Evolutionary conservation across 306 rosid species (phyloP), one percentile per base, ranked within the genome.

Genomic region (Macrotyloma uniflorum): DNA sequence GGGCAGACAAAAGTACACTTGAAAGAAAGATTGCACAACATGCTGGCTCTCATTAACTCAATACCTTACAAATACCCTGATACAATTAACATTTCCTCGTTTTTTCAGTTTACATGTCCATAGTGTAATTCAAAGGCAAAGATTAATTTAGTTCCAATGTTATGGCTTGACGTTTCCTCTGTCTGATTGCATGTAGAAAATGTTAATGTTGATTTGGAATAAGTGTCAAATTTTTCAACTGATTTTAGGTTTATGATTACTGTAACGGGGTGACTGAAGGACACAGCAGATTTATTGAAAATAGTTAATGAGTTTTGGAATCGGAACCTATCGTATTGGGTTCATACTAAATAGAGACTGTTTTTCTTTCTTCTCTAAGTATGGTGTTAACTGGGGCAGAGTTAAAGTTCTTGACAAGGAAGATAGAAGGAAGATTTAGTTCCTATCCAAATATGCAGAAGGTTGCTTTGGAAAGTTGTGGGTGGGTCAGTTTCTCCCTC

Each of bases 11-110:
- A 74, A 72, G 66, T 80, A 64, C 85, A 35, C 87, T 91, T 38
- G 96, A 91, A 87, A 84, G 74, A 76, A 91, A 91, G 89, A 81
- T 87, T 70, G 90, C 74, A 5, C 89, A 91, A 61, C 85, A 91
- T 80, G 87, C 89, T 3, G 66, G 80, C 72, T 43, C 89, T 80
- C 43, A 26, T 45, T 86, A 87, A 91, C 28, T 67, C 63, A 72
- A 66, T 61, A 67, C 74, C 49, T 67, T 28, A 42, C 65, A 38
- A 70, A 63, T 40, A 66, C 67, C 59, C 49, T 19, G 47, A 69
- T 67, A 45, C 47, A 33, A 30, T 57, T 74, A 18, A 2, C 33
- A 33, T 81, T 74, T 69, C 19, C 22, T 8, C 64, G 57, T 46
- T 15, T 46, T 76, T 43, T 81, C 42, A 75, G 36, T 78, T 50